These are phyloP conservation scores for Staphylotrichum tortipilum DNA, from an alignment of 495 filamentous ascomycete species.

Conservation along the genomic window DNA sequence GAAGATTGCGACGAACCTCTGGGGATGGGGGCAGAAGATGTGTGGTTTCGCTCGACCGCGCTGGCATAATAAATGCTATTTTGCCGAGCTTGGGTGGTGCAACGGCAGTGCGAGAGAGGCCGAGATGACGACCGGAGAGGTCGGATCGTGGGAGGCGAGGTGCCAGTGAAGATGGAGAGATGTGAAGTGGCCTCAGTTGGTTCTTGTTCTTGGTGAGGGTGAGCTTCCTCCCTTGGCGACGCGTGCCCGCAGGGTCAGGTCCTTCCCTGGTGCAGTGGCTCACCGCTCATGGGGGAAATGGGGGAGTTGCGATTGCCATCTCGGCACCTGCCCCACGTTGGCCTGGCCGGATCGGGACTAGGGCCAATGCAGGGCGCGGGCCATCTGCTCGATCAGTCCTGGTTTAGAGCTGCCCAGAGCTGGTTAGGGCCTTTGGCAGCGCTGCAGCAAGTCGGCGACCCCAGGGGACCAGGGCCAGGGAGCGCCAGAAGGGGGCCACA, in stretches of 20 bases:
- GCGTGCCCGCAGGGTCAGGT: background rate
- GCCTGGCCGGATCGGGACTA: conserved; percentile 12
- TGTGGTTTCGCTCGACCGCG: background rate
- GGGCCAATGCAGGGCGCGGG: conserved; percentile 8
- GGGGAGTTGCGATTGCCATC: conserved; percentile 18
- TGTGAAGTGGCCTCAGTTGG: too few relatives aligned
- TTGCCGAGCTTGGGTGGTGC: conserved; percentile 11
- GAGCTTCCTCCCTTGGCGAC: too few relatives aligned
- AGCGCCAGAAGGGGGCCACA: too few relatives aligned
- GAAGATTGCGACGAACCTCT: conserved; percentile 8
- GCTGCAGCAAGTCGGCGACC: conserved; percentile 10
- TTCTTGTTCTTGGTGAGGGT: too few relatives aligned
- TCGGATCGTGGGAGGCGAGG: too few relatives aligned
- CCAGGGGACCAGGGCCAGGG: conserved; percentile 11
- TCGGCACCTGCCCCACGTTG: conserved; percentile 11
- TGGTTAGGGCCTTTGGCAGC: conserved; percentile 7
- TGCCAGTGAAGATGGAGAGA: too few relatives aligned
- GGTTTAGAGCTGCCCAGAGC: too few relatives aligned
- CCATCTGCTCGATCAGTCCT: conserved; percentile 8
- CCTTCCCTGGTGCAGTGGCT: too few relatives aligned
- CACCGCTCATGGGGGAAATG: too few relatives aligned
- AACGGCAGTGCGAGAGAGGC: conserved; percentile 5
- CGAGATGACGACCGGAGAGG: conserved; percentile 9
- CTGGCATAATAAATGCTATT: conserved; percentile 6
- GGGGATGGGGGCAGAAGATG: background rate